phyloP scores from a whole-genome alignment of 805 yeast species.

The Myxozyma neglecta region DNA sequence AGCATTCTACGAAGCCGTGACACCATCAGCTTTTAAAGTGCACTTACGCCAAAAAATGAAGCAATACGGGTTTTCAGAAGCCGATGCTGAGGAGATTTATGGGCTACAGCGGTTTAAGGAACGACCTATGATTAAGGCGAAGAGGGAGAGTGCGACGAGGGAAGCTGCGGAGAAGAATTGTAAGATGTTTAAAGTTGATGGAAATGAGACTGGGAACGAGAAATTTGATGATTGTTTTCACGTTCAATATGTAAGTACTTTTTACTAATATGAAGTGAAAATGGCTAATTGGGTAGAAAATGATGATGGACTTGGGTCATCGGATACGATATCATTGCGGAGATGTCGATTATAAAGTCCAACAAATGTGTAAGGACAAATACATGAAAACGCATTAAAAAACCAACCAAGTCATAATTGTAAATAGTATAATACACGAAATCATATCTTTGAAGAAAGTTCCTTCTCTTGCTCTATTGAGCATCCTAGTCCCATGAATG shows the following conservation, averaged over 20 bases:
- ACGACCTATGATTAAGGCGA: not conserved
- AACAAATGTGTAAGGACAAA: constrained; percentile 1
- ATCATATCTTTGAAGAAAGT: not conserved
- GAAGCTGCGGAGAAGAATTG: constrained; percentile 13
- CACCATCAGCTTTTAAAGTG: constrained; percentile 15
- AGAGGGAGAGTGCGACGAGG: not conserved
- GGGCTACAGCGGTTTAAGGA: not conserved
- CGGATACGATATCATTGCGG: not conserved
- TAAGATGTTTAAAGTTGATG: not conserved
- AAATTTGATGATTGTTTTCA: constrained; percentile 8
- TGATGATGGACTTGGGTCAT: constrained; percentile 20
- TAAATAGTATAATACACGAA: not conserved
- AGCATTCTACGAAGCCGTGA: constrained; percentile 11
- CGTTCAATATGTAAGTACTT: constrained; percentile 5
- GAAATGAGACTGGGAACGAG: not conserved
- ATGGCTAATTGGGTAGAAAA: constrained; percentile 4
- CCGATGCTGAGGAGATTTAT: not conserved
- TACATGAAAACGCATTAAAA: not conserved
- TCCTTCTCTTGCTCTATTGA: constrained; percentile 51
- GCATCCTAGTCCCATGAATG: constrained; percentile 87
- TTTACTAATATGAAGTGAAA: not conserved
- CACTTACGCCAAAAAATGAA: not conserved
- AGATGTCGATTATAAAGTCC: not conserved
- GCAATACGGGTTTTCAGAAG: constrained; percentile 5
- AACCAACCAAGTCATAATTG: not conserved